Conservation (phyloP, 2,329 filamentous ascomycete genomes). For the Clarireedia hainanense region DNA sequence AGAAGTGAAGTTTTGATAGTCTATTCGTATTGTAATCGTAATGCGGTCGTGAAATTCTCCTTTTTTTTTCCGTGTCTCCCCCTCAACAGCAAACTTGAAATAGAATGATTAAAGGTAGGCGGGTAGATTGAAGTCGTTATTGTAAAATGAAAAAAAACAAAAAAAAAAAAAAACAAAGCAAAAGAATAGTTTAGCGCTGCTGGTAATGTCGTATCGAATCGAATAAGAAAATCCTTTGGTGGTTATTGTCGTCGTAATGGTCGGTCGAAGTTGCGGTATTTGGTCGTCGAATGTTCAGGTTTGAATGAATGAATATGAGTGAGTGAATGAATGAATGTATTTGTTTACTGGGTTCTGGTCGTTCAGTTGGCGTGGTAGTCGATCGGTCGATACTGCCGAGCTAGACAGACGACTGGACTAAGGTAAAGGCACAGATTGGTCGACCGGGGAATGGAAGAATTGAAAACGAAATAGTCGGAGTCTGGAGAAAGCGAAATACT, state of each 20-base stretch:
- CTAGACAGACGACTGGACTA: too few relatives aligned
- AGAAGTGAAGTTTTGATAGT: background rate
- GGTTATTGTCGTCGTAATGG: background rate
- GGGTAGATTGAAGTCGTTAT: background rate
- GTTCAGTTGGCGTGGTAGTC: too few relatives aligned
- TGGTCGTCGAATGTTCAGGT: background rate
- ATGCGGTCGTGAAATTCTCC: slow-evolving; percentile 7
- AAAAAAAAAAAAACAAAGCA: too few relatives aligned
- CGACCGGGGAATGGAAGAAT: too few relatives aligned
- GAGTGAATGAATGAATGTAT: too few relatives aligned
- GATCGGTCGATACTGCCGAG: too few relatives aligned
- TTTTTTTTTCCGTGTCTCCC: background rate
- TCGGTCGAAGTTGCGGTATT: background rate
- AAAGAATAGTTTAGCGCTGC: background rate
- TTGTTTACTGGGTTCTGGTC: too few relatives aligned
- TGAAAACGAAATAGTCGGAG: too few relatives aligned
- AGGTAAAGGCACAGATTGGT: too few relatives aligned
- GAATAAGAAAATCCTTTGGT: background rate
- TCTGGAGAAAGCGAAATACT: too few relatives aligned
- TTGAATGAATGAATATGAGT: too few relatives aligned
- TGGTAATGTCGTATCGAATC: background rate
- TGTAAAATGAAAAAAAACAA: too few relatives aligned
- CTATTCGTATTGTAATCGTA: slow-evolving; percentile 2
- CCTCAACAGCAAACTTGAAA: background rate
- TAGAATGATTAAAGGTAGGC: slow-evolving; percentile 1